phyloP scores from a whole-genome alignment of 225 moss, liverwort and hornwort genomes.

The Marchantia polymorpha region DNA sequence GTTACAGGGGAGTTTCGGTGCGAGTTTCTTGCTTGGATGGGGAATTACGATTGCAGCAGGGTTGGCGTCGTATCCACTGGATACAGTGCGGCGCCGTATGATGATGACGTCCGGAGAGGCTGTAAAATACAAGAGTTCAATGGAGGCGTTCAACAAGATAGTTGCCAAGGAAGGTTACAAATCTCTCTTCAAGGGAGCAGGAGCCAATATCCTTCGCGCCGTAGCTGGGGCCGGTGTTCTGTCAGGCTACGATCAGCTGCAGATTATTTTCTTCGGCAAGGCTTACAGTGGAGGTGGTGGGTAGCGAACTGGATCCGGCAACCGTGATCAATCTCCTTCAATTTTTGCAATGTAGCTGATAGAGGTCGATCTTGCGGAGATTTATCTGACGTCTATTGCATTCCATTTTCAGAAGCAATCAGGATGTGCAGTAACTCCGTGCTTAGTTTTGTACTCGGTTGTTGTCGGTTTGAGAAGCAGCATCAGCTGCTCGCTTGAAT shows the following conservation, averaged over 20 bases:
- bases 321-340: not conserved
- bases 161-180: constrained; percentile 64
- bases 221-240: constrained; percentile 64
- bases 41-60: constrained; percentile 57
- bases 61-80: constrained; percentile 62
- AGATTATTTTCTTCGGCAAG: constrained; percentile 73
- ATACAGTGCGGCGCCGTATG: constrained; percentile 77
- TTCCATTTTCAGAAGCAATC: not conserved
- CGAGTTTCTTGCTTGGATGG: constrained; percentile 74
- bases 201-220: constrained; percentile 61
- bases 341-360: no score
- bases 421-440: not conserved
- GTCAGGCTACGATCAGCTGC: constrained; percentile 75
- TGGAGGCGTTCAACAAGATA: constrained; percentile 53
- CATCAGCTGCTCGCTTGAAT: not conserved
- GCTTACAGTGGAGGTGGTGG: constrained; percentile 68
- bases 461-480: not conserved
- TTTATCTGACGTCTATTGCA: no score
- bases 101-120: constrained; percentile 90
- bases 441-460: not conserved
- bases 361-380: not conserved
- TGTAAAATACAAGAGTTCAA: constrained; percentile 54
- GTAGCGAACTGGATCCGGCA: constrained; percentile 10
- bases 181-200: constrained; percentile 70
- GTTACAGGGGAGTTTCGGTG: constrained; percentile 61